Percentiles rank a stretch among this genome's conserved stretches.
Conservation (phyloP, 2,329 filamentous ascomycete species). For the Pseudogymnoascus sp. region DNA sequence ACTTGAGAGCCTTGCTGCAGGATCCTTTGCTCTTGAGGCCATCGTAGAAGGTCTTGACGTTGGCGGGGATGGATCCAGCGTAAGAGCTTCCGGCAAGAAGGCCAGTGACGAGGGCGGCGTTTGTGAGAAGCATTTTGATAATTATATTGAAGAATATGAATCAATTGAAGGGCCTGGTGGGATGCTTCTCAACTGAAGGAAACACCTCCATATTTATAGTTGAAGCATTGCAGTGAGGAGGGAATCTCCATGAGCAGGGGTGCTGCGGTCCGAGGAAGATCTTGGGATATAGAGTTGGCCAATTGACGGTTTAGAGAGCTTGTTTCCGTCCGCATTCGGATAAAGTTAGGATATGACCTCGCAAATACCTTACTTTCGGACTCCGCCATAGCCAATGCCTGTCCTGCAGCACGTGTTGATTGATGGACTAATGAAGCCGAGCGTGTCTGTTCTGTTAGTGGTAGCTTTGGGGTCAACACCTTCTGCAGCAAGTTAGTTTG, state of each 20-base stretch:
- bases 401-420: neutral
- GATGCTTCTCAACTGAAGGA: neutral
- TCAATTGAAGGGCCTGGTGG: neutral
- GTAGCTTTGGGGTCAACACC: neutral
- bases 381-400: neutral
- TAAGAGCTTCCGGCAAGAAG: neutral
- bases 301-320: neutral
- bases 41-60: conserved; percentile 36
- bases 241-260: neutral
- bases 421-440: neutral
- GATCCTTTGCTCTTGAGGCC: conserved; percentile 31
- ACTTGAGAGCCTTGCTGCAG: conserved; percentile 33
- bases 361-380: neutral
- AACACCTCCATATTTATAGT: neutral
- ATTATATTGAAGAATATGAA: conserved; percentile 3
- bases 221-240: neutral
- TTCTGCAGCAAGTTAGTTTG: conserved; percentile 5
- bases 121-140: conserved; percentile 1
- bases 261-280: neutral
- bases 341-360: neutral
- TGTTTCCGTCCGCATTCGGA: neutral
- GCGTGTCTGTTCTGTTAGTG: neutral
- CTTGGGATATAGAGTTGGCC: neutral
- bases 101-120: neutral
- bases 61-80: conserved; percentile 32